phyloP scores from a whole-genome alignment of 169 alveolate species.

The Cryptosporidium sp. region DNA sequence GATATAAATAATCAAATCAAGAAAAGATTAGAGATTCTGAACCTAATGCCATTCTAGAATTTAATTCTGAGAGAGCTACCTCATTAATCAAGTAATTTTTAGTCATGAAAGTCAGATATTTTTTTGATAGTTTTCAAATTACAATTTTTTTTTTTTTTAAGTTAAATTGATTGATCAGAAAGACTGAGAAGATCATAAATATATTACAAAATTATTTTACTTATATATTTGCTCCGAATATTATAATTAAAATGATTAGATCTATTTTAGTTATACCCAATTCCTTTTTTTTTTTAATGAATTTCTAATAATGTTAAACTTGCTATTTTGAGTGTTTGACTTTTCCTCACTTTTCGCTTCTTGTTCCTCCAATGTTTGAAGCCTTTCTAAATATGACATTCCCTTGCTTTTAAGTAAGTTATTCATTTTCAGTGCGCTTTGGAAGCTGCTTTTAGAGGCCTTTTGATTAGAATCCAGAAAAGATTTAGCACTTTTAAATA shows the following conservation, averaged over 20 bases:
- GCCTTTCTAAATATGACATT: slow-evolving; percentile 24
- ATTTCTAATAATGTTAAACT: slow-evolving; percentile 16
- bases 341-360: slow-evolving; percentile 10
- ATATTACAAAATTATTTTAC: not conserved
- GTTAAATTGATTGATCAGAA: not conserved
- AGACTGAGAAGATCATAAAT: not conserved
- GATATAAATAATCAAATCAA: not conserved
- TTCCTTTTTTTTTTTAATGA: slow-evolving; percentile 35
- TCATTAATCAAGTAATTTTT: not conserved
- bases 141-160: not conserved
- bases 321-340: not conserved
- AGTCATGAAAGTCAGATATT: not conserved
- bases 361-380: slow-evolving; percentile 39
- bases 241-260: slow-evolving; percentile 9
- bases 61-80: not conserved
- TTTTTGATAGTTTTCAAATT: not conserved
- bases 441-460: not conserved
- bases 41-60: not conserved
- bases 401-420: slow-evolving; percentile 43
- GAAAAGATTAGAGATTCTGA: not conserved
- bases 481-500: slow-evolving; percentile 45
- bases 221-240: not conserved
- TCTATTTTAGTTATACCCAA: not conserved
- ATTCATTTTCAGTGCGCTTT: slow-evolving; percentile 18
- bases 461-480: not conserved